phyloP scores from a whole-genome alignment of 129 eudicot genomes.

The Lonicera japonica region DNA sequence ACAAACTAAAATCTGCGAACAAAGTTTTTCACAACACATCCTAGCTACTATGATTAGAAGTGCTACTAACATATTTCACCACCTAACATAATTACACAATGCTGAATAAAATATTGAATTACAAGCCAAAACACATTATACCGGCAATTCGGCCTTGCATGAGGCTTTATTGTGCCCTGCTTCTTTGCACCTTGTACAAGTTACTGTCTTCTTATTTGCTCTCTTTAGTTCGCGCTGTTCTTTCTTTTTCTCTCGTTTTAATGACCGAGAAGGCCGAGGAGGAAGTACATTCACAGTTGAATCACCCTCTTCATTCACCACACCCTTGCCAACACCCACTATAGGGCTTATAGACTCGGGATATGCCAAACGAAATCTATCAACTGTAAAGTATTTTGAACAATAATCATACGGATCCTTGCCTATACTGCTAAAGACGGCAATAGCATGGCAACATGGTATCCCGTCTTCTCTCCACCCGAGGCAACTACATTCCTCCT shows the following conservation, averaged over 20 bases:
- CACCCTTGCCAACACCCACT: conserved; percentile 26
- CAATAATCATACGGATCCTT: conserved; percentile 56
- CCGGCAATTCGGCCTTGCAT: conserved; percentile 36
- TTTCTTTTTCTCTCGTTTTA: conserved; percentile 32
- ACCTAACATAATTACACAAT: conserved; percentile 16
- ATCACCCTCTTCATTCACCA: conserved; percentile 23
- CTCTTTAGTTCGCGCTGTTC: conserved; percentile 42
- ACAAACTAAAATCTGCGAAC: too few relatives aligned
- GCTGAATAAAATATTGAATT: too few relatives aligned
- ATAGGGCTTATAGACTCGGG: conserved; percentile 39
- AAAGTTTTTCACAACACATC: too few relatives aligned
- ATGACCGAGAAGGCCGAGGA: conserved; percentile 42
- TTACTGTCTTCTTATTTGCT: conserved; percentile 55
- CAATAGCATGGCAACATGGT: conserved; percentile 79
- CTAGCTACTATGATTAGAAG: too few relatives aligned
- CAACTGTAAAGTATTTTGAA: conserved; percentile 51
- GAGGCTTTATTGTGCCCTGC: conserved; percentile 73
- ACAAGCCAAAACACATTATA: background rate
- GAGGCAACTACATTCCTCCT: conserved; percentile 68
- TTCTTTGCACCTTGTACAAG: conserved; percentile 72
- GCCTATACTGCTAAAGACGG: conserved; percentile 46
- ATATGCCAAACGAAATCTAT: conserved; percentile 50
- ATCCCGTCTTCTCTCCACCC: conserved; percentile 59
- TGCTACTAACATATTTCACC: background rate
- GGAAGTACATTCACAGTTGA: conserved; percentile 51